A percentile compares a stretch with the other conserved stretches of the same genome.
Conservation (phyloP, 805 yeast genomes). For the Metschnikowia gelsemii region DNA sequence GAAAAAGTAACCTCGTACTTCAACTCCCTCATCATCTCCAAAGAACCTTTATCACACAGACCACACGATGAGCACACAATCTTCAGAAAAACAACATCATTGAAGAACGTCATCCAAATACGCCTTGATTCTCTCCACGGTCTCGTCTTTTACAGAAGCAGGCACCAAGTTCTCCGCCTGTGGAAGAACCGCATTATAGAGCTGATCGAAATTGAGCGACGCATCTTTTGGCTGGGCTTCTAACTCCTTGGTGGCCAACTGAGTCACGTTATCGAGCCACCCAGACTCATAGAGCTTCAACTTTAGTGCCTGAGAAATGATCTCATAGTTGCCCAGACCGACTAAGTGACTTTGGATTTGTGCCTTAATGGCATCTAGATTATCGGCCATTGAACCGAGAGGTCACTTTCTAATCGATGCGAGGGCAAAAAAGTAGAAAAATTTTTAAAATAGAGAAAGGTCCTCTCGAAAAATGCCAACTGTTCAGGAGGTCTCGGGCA, state of each 20-base stretch:
- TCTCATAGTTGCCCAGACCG: conserved; percentile 77
- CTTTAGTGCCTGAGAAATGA: conserved; percentile 62
- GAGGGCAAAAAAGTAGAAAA: too few species aligned
- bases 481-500: too few species aligned
- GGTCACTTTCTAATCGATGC: background rate
- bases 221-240: conserved; percentile 37
- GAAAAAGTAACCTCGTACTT: background rate
- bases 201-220: conserved; percentile 49
- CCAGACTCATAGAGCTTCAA: conserved; percentile 72
- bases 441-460: too few species aligned
- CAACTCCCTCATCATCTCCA: background rate
- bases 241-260: conserved; percentile 51
- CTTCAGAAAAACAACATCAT: background rate
- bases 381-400: conserved; percentile 23
- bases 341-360: conserved; percentile 71
- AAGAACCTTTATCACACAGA: background rate
- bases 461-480: too few species aligned
- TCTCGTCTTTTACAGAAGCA: conserved; percentile 56
- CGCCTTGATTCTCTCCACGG: conserved; percentile 55
- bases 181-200: conserved; percentile 56
- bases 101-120: conserved; percentile 47
- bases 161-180: conserved; percentile 74
- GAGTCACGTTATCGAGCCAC: conserved; percentile 77
- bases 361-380: conserved; percentile 47
- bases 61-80: too few species aligned